Conservation (phyloP, 2,329 filamentous ascomycete genomes). For the Cytospora schulzeri region DNA sequence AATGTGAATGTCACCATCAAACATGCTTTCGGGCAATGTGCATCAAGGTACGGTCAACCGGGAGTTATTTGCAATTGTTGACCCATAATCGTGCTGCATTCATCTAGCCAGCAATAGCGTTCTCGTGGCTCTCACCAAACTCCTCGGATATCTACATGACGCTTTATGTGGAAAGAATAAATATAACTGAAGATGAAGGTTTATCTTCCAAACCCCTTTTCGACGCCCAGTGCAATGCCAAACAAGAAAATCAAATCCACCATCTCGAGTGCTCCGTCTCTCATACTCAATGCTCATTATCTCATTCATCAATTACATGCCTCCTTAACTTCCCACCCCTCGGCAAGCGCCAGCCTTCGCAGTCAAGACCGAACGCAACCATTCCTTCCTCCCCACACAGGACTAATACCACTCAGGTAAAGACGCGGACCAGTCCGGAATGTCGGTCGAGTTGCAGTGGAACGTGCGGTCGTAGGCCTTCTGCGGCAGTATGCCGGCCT, state of each 20-base stretch:
- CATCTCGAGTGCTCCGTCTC: no score
- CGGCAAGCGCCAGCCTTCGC: no score
- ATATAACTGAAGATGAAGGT: neutral
- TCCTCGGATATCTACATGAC: neutral
- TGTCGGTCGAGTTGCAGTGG: constrained; percentile 58
- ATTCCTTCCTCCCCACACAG: neutral
- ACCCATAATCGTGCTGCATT: neutral
- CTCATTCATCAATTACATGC: neutral
- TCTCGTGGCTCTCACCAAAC: neutral
- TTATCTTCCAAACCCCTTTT: neutral
- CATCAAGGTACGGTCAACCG: no score
- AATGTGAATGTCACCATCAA: neutral
- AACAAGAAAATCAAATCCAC: neutral
- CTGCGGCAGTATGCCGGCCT: constrained; percentile 75
- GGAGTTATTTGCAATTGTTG: neutral
- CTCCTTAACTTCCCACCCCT: neutral
- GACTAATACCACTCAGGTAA: constrained; percentile 54
- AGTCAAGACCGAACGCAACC: neutral
- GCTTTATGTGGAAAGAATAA: neutral
- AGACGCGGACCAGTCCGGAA: constrained; percentile 54
- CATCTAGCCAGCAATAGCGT: neutral
- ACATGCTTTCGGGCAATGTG: no score
- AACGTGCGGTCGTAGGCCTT: constrained; percentile 74
- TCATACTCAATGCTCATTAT: neutral
- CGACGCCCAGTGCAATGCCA: constrained; percentile 18